These are phyloP conservation scores for Porpolomopsis calyptriformis DNA, from an alignment of 768 basidiomycete species.

Conservation along the genomic window DNA sequence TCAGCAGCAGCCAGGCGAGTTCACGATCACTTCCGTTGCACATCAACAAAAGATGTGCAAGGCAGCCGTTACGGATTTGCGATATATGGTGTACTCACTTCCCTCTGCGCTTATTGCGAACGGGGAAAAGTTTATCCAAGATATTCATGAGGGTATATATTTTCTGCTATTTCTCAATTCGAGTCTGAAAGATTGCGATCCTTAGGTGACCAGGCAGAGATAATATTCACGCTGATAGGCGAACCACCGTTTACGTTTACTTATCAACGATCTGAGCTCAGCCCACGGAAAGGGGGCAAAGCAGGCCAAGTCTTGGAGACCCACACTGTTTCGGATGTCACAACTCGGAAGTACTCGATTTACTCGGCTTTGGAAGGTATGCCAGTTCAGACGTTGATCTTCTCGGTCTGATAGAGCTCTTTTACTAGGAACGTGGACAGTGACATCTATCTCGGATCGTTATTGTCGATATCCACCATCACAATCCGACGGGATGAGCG, in stretches of 20 bases:
- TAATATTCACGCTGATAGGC: constrained; percentile 80
- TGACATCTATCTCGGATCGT: constrained; percentile 82
- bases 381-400: constrained; percentile 11
- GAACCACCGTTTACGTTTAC: constrained; percentile 96
- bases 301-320: constrained; percentile 79
- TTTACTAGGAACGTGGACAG: constrained; percentile 72
- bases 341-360: constrained; percentile 72
- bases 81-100: constrained; percentile 64
- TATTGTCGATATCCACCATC: constrained; percentile 82
- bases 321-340: constrained; percentile 77
- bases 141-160: constrained; percentile 75
- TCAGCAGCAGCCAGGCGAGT: constrained; percentile 74
- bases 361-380: constrained; percentile 85
- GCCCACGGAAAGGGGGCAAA: constrained; percentile 54
- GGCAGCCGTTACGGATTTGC: constrained; percentile 65
- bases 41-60: constrained; percentile 92
- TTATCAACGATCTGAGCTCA: constrained; percentile 75
- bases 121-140: constrained; percentile 71
- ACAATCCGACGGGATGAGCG: constrained; percentile 34
- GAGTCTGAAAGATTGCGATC: constrained; percentile 2
- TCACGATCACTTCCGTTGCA: constrained; percentile 79
- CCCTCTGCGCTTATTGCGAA: constrained; percentile 86
- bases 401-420: constrained; percentile 3
- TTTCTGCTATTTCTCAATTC: background rate
- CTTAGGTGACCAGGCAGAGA: constrained; percentile 85